Evolutionary conservation across 768 basidiomycete genomes (phyloP), one percentile per base, ranked within the genome.

Genomic region (Obba rivulosa): DNA sequence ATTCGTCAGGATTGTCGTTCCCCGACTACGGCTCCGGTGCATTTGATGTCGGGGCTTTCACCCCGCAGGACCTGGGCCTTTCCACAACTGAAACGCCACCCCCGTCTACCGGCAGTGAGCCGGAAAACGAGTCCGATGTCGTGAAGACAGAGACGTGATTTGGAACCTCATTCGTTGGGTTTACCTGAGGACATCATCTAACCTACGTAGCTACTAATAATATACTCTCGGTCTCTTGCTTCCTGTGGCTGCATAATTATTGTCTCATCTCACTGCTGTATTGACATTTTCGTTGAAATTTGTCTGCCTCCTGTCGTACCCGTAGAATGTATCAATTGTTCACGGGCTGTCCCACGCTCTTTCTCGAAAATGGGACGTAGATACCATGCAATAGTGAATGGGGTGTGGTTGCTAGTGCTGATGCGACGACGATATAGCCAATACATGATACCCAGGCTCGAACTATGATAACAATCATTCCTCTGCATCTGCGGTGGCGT

Each of bases 1-100:
- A 85, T 58, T 73, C 78, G 61, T 67, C 81, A 34, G 80, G 80
- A 21, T 72, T 88, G 55, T 76, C 81, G 31, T 91, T 87, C 64
- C 69, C 79, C 47, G 87, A 91, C 65, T 91, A 81, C 34, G 76
- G 77, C 45, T 78, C 75, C 51, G 64, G 51, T 41, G 41, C 79
- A 16, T 90, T 88, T 57, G 87, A 90, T 63, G 86, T 88, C 41
- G 59, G 76, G 28, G 74, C 71, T n/a, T 86, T 86, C 64, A 68
- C 77, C 41, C 69, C 80, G 34, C 83, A 83, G 57, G 87, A 87
- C 53, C 61, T 90, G 55, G 77, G 76, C 48, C 74, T 89, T 45
- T 2, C 16, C 58, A 73, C 68, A 46, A 62, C 75, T 45, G 66
- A 77, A 22, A 73, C 58, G 41, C 62, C 62, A 55, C 71, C 56